Conservation (phyloP, 352 stramenopile genomes). For the Globisporangium yorkense region DNA sequence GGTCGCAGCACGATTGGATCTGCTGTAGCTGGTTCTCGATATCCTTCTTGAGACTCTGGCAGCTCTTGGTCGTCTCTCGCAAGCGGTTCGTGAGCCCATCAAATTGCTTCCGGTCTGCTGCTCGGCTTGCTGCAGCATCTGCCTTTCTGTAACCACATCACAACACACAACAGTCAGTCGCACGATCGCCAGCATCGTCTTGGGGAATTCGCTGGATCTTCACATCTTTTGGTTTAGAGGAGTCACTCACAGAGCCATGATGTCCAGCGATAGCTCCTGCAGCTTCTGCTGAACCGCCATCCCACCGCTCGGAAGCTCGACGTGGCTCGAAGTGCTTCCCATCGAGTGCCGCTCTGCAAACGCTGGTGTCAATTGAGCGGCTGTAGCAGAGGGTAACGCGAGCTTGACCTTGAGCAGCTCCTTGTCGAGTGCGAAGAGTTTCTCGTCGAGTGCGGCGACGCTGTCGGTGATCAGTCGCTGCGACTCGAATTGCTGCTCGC, state of each 20-base stretch:
- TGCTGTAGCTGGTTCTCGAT: constrained; percentile 37
- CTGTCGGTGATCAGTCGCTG: constrained; percentile 20
- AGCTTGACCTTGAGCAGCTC: constrained; percentile 64
- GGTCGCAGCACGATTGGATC: constrained; percentile 27
- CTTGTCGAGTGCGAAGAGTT: constrained; percentile 57
- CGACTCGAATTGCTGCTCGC: constrained; percentile 25
- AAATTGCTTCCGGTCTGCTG: constrained; percentile 53
- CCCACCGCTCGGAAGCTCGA: constrained; percentile 14
- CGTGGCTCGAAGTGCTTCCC: constrained; percentile 1
- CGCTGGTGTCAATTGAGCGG: constrained; percentile 23
- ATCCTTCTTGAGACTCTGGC: constrained; percentile 36
- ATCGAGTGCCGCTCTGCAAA: constrained; percentile 7
- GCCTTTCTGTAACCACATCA: constrained; percentile 21
- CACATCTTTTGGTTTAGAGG: not conserved
- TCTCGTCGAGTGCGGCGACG: constrained; percentile 43
- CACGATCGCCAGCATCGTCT: not conserved
- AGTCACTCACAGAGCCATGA: constrained; percentile 29
- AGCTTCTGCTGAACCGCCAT: constrained; percentile 29
- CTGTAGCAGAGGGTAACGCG: constrained; percentile 33
- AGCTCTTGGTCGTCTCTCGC: constrained; percentile 38
- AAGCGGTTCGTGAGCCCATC: constrained; percentile 51
- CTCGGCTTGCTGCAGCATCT: constrained; percentile 30
- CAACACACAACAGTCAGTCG: not conserved
- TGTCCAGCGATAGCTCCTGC: constrained; percentile 28
- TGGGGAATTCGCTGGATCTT: not conserved